A percentile compares a stretch with the other conserved stretches of the same genome.
Conservation (phyloP, 108 stramenopile species). For the Nitzschia sp. region DNA sequence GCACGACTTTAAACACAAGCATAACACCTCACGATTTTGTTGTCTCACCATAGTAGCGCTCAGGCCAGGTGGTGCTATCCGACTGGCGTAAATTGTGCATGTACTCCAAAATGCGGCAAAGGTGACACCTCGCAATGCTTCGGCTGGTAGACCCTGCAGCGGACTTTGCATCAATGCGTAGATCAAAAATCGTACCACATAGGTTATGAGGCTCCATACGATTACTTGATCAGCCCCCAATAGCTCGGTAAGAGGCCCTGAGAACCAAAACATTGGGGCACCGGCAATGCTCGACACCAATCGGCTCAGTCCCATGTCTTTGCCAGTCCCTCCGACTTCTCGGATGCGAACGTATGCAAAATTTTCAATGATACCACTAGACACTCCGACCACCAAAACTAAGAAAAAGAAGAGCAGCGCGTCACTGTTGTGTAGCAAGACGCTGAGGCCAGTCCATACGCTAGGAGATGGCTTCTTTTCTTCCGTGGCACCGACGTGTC, state of each 20-base stretch:
- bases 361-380: slow-evolving; percentile 94
- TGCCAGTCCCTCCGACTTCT: slow-evolving; percentile 89
- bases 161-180: slow-evolving; percentile 89
- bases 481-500: not conserved
- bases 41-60: slow-evolving; percentile 87
- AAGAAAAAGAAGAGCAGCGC: slow-evolving; percentile 89
- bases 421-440: slow-evolving; percentile 83
- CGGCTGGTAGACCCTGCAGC: slow-evolving; percentile 90
- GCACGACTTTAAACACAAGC: not conserved
- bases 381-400: slow-evolving; percentile 85
- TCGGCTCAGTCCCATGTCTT: slow-evolving; percentile 87
- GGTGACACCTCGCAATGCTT: slow-evolving; percentile 89
- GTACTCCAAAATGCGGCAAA: slow-evolving; percentile 95
- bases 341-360: slow-evolving; percentile 95
- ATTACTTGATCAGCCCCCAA: slow-evolving; percentile 88
- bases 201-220: slow-evolving; percentile 76
- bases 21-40: not conserved
- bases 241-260: slow-evolving; percentile 73
- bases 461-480: slow-evolving; percentile 28
- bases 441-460: slow-evolving; percentile 67
- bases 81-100: slow-evolving; percentile 90
- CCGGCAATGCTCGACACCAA: slow-evolving; percentile 88
- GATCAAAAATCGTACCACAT: slow-evolving; percentile 85
- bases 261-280: slow-evolving; percentile 89
- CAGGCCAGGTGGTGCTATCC: slow-evolving; percentile 89